phyloP scores from a whole-genome alignment of 495 filamentous ascomycete species.

The Amniculicola lignicola region DNA sequence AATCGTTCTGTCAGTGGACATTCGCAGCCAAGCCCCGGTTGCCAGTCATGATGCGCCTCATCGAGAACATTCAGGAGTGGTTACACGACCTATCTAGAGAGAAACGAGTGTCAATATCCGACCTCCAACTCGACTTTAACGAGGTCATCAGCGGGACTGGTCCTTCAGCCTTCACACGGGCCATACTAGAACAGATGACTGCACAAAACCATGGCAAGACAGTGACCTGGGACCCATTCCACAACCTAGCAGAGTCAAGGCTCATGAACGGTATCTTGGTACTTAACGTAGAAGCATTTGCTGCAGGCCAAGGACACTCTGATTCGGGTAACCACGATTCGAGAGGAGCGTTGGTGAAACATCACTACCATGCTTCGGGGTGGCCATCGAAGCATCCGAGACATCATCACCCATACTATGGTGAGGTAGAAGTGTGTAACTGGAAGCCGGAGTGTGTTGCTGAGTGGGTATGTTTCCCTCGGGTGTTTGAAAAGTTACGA shows the following conservation, averaged over 20 bases:
- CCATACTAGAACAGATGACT: conserved; percentile 59
- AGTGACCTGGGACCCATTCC: conserved; percentile 56
- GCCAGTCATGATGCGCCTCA: conserved; percentile 59
- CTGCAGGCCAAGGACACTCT: conserved; percentile 63
- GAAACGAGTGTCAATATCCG: conserved; percentile 51
- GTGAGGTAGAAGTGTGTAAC: conserved; percentile 62
- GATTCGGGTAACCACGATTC: conserved; percentile 61
- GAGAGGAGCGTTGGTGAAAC: conserved; percentile 55
- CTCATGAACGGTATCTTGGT: conserved; percentile 56
- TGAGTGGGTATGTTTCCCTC: conserved; percentile 46
- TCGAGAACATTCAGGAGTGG: conserved; percentile 60
- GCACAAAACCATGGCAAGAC: conserved; percentile 33
- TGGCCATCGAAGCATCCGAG: conserved; percentile 59
- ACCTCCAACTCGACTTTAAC: conserved; percentile 62
- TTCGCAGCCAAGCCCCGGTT: conserved; percentile 61
- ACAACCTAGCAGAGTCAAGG: conserved; percentile 57
- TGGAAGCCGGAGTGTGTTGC: conserved; percentile 59
- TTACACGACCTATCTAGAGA: conserved; percentile 53
- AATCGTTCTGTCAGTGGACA: conserved; percentile 68
- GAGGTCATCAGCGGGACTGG: conserved; percentile 66
- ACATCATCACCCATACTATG: conserved; percentile 58
- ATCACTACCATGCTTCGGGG: conserved; percentile 63
- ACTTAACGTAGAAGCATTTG: conserved; percentile 61
- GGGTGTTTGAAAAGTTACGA: background rate
- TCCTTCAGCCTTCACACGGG: conserved; percentile 62